Conservation (phyloP, 2,329 filamentous ascomycete species). For the Colletotrichum tabaci region DNA sequence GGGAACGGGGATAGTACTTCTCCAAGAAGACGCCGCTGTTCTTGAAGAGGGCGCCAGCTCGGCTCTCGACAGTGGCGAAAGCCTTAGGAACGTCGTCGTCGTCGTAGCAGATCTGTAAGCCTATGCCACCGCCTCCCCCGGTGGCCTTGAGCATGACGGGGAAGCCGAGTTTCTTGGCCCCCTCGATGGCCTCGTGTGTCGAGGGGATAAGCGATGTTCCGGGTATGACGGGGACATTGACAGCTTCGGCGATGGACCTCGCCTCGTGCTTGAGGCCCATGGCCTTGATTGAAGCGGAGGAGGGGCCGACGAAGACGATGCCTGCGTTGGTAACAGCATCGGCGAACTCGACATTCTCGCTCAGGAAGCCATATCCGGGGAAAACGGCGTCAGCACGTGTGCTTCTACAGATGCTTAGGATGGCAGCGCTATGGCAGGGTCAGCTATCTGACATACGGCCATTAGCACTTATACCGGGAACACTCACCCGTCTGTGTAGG, state of each 20-base stretch:
- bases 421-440: slow-evolving; percentile 9
- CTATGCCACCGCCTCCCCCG: slow-evolving; percentile 76
- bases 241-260: slow-evolving; percentile 47
- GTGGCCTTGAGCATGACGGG: slow-evolving; percentile 72
- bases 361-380: slow-evolving; percentile 76
- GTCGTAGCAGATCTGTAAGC: slow-evolving; percentile 68
- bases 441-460: not conserved
- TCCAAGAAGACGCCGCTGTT: slow-evolving; percentile 76
- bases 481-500: slow-evolving; percentile 14
- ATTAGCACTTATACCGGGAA: not conserved
- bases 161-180: slow-evolving; percentile 53
- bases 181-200: slow-evolving; percentile 68
- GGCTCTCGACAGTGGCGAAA: slow-evolving; percentile 68
- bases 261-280: slow-evolving; percentile 74
- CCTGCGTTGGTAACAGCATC: slow-evolving; percentile 65
- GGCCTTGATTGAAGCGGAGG: slow-evolving; percentile 64
- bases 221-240: slow-evolving; percentile 59
- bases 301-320: slow-evolving; percentile 71
- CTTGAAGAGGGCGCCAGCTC: slow-evolving; percentile 72
- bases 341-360: slow-evolving; percentile 74
- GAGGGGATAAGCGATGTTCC: slow-evolving; percentile 46
- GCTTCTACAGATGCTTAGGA: slow-evolving; percentile 54
- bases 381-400: slow-evolving; percentile 68
- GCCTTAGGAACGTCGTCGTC: slow-evolving; percentile 66
- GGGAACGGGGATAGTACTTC: slow-evolving; percentile 68